phyloP scores from a whole-genome alignment of 345 rosid species.

The Murraya koenigii region DNA sequence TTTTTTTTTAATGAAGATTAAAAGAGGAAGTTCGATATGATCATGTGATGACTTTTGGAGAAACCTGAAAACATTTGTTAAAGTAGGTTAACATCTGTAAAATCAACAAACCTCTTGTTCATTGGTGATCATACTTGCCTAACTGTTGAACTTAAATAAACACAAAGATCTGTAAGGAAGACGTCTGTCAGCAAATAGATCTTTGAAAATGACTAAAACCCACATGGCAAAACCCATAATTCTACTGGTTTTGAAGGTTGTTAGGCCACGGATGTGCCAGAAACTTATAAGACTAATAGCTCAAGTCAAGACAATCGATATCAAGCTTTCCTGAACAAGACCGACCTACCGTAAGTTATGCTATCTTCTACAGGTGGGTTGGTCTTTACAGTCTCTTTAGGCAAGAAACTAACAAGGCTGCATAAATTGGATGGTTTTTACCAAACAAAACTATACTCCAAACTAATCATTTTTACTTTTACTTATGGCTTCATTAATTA shows the following conservation, averaged over 20 bases:
- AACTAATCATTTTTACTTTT: slow-evolving; percentile 17
- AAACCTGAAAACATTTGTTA: not conserved
- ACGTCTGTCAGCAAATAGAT: slow-evolving; percentile 2
- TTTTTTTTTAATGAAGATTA: not conserved
- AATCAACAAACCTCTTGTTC: not conserved
- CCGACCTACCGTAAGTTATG: not conserved
- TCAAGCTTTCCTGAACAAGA: slow-evolving; percentile 6
- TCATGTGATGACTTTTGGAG: not conserved
- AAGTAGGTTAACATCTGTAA: slow-evolving; percentile 10
- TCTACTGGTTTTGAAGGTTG: slow-evolving; percentile 1
- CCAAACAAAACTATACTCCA: slow-evolving; percentile 8
- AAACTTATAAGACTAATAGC: slow-evolving; percentile 8
- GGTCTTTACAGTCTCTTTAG: not conserved
- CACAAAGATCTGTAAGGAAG: not conserved
- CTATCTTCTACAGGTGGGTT: not conserved
- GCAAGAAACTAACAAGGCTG: not conserved
- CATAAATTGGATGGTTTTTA: not conserved
- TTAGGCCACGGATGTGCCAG: slow-evolving; percentile 17
- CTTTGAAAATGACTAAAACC: slow-evolving; percentile 14
- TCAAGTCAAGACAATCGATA: not conserved
- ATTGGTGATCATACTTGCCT: not conserved
- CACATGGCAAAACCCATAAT: not conserved
- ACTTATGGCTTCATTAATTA: not conserved
- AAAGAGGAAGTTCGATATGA: not conserved
- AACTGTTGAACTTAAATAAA: not conserved